Evolutionary conservation across 768 basidiomycete genomes (phyloP).

Genomic region (Floccularia luteovirens): DNA sequence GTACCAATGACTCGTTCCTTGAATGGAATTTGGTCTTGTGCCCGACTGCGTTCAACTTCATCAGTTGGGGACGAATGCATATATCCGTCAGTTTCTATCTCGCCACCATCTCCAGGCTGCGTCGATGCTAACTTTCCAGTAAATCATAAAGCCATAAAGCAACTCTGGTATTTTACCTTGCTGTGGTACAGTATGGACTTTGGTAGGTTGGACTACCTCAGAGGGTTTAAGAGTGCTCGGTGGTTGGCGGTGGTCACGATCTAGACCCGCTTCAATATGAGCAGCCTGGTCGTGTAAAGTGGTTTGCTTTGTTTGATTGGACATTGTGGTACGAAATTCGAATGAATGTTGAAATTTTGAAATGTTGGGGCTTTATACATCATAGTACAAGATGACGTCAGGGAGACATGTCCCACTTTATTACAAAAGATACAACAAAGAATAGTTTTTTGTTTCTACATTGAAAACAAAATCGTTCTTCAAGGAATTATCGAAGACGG

Average conservation of each 20-base stretch:
- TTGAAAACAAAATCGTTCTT: too few species aligned
- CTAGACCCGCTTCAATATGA: not conserved
- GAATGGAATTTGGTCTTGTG: constrained; percentile 34
- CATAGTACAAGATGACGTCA: too few species aligned
- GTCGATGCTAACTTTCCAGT: constrained; percentile 20
- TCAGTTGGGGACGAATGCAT: constrained; percentile 2
- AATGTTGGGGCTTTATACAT: too few species aligned
- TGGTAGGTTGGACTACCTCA: constrained; percentile 15
- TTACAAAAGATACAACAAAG: too few species aligned
- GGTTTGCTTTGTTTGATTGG: too few species aligned
- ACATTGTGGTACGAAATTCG: too few species aligned
- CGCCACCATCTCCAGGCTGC: constrained; percentile 23
- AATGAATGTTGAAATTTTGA: too few species aligned
- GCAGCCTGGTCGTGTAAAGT: not conserved
- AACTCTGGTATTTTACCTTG: constrained; percentile 24
- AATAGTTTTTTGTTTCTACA: too few species aligned
- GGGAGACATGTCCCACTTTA: too few species aligned
- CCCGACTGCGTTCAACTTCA: constrained; percentile 8
- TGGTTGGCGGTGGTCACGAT: not conserved
- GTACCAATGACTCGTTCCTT: constrained; percentile 53
- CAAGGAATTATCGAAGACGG: too few species aligned
- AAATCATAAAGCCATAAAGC: not conserved
- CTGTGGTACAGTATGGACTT: constrained; percentile 19
- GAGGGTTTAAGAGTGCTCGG: constrained; percentile 12
- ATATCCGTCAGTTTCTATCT: constrained; percentile 14